Evolutionary conservation across 2,329 filamentous ascomycete genomes (phyloP).

Genomic region (Pyrenochaeta sp.): DNA sequence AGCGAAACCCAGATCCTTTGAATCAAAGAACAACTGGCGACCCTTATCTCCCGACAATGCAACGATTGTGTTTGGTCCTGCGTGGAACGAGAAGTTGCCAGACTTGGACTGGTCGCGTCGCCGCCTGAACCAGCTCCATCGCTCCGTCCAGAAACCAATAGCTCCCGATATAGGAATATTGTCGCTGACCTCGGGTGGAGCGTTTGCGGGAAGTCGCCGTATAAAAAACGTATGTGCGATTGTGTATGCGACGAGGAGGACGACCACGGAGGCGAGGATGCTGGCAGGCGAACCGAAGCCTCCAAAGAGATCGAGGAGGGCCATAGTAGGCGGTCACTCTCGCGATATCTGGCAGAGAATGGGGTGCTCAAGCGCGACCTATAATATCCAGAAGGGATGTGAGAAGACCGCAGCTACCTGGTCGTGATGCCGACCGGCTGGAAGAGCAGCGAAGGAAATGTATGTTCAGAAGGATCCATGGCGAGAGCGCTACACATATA

Average conservation of each 20-base stretch:
- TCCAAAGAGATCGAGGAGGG: conserved; percentile 7
- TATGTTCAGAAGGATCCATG: neutral
- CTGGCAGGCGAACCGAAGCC: conserved; percentile 13
- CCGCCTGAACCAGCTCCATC: conserved; percentile 55
- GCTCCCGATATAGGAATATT: conserved; percentile 54
- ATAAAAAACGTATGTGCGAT: conserved; percentile 21
- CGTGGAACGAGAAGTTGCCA: conserved; percentile 60
- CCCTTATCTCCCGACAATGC: conserved; percentile 54
- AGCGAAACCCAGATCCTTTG: conserved; percentile 52
- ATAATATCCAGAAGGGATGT: too few species aligned
- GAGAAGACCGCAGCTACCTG: neutral
- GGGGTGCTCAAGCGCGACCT: too few species aligned
- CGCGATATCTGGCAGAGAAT: too few species aligned
- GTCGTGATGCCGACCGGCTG: neutral
- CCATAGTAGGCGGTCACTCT: conserved; percentile 8
- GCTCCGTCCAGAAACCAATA: conserved; percentile 55
- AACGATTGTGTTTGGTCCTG: conserved; percentile 56
- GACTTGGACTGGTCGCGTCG: conserved; percentile 40
- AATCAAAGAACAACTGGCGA: conserved; percentile 56
- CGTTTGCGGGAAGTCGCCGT: conserved; percentile 28
- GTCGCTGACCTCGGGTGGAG: conserved; percentile 26
- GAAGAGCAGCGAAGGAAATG: neutral
- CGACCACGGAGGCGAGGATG: conserved; percentile 11
- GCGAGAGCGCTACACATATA: neutral
- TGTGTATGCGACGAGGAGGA: conserved; percentile 18